These are phyloP conservation scores for Calophaca sinica DNA, from an alignment of 306 rosid species.

Conservation along the genomic window DNA sequence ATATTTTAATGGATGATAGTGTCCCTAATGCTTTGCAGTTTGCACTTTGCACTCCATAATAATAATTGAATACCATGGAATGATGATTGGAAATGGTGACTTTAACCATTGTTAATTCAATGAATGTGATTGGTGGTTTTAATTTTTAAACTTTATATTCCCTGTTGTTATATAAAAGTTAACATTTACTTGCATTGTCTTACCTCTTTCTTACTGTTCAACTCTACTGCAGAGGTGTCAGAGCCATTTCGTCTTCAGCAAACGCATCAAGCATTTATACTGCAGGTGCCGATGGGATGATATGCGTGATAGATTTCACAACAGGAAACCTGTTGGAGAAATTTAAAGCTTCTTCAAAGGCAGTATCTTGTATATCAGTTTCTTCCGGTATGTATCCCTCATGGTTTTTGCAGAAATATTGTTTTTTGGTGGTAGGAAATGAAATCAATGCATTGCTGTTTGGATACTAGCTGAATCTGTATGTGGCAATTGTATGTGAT, in stretches of 20 bases:
- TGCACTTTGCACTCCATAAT: no score
- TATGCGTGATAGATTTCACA: constrained; percentile 68
- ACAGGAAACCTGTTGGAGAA: constrained; percentile 80
- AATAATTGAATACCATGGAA: background rate
- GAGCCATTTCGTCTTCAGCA: constrained; percentile 73
- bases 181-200: constrained; percentile 4
- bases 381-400: constrained; percentile 67
- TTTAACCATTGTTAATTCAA: background rate
- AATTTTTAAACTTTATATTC: constrained; percentile 25
- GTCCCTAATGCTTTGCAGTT: no score
- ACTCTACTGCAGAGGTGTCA: constrained; percentile 73
- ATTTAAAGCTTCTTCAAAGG: constrained; percentile 86
- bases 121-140: constrained; percentile 28
- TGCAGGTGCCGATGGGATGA: constrained; percentile 89
- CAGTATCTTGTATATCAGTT: constrained; percentile 76
- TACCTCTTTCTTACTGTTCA: constrained; percentile 28
- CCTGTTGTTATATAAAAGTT: constrained; percentile 7
- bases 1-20: no score
- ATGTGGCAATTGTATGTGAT: constrained; percentile 4
- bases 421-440: constrained; percentile 12
- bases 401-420: constrained; percentile 29
- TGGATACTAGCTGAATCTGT: constrained; percentile 20
- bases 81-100: background rate
- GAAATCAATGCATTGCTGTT: constrained; percentile 35
- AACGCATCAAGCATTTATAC: constrained; percentile 65